phyloP scores from a whole-genome alignment of 2,329 filamentous ascomycete species.

The Fusarium foetens region DNA sequence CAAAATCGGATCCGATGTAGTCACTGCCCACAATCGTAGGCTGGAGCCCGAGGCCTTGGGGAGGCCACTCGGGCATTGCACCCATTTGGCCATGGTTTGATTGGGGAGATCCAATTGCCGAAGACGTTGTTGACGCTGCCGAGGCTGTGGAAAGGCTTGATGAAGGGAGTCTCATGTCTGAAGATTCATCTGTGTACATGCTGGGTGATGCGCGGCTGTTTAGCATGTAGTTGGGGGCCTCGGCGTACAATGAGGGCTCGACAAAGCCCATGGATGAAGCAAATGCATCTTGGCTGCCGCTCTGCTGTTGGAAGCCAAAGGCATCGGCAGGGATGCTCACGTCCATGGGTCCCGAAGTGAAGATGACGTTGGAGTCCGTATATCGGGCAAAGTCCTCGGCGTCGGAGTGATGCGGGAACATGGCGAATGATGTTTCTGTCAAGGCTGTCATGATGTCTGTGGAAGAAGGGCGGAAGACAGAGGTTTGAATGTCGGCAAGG shows the following conservation, averaged over 20 bases:
- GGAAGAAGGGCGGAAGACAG: constrained; percentile 2
- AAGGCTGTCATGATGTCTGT: constrained; percentile 45
- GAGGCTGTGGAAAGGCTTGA: constrained; percentile 71
- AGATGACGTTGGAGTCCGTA: constrained; percentile 54
- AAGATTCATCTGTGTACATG: constrained; percentile 60
- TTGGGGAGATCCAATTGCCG: constrained; percentile 73
- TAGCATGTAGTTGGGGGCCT: constrained; percentile 57
- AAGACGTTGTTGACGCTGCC: constrained; percentile 72
- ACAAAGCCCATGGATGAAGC: constrained; percentile 53
- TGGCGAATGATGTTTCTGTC: constrained; percentile 44
- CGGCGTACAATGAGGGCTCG: constrained; percentile 60
- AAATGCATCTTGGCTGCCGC: constrained; percentile 48
- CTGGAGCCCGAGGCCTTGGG: constrained; percentile 65
- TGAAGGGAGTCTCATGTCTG: constrained; percentile 60
- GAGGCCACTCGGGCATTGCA: constrained; percentile 68
- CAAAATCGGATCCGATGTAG: constrained; percentile 65
- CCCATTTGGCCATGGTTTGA: constrained; percentile 68
- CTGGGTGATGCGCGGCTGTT: constrained; percentile 59
- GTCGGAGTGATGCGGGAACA: constrained; percentile 47
- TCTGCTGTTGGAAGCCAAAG: constrained; percentile 54
- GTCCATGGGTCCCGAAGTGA: constrained; percentile 57
- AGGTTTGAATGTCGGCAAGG: constrained; percentile 3
- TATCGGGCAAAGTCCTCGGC: constrained; percentile 58
- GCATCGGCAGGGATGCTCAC: constrained; percentile 60
- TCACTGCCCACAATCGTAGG: constrained; percentile 71